Percentiles rank a stretch among this genome's conserved stretches.
Conservation (phyloP, 768 basidiomycete genomes). For the Kockovaella imperatae region DNA sequence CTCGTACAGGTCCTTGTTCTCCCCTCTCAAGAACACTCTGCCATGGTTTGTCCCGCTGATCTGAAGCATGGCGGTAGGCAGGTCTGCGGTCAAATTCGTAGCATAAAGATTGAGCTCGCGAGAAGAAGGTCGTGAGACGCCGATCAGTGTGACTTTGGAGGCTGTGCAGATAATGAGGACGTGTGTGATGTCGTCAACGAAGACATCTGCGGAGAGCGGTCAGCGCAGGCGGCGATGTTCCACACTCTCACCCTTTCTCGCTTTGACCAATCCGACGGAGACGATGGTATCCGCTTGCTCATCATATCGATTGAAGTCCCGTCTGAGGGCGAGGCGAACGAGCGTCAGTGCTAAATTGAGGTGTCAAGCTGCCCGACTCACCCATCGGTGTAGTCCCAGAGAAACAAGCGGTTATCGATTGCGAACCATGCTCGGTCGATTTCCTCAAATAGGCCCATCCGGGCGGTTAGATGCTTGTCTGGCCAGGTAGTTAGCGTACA, state of each 20-base stretch:
- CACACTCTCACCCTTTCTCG: constrained; percentile 42
- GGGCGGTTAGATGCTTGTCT: constrained; percentile 35
- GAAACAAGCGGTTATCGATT: constrained; percentile 82
- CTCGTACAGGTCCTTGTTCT: constrained; percentile 85
- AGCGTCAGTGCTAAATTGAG: neutral
- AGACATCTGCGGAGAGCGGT: constrained; percentile 52
- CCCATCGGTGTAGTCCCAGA: constrained; percentile 97
- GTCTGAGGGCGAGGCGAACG: constrained; percentile 47
- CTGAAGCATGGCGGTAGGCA: constrained; percentile 65
- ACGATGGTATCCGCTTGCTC: constrained; percentile 86
- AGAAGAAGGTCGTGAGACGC: constrained; percentile 54
- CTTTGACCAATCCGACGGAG: constrained; percentile 76
- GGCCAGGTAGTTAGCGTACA: neutral
- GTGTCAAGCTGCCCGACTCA: constrained; percentile 45
- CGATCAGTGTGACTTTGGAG: constrained; percentile 72
- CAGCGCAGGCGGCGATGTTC: neutral
- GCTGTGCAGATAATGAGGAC: constrained; percentile 86
- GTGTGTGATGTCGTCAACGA: constrained; percentile 83
- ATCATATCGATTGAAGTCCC: constrained; percentile 82
- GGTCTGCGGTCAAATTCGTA: constrained; percentile 61
- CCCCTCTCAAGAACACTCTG: constrained; percentile 76
- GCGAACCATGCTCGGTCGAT: constrained; percentile 94
- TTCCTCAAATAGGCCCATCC: constrained; percentile 79
- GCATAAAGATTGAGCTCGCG: constrained; percentile 82
- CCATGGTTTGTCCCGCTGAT: constrained; percentile 72